Percentiles rank a stretch among this genome's conserved stretches.
phyloP scores from a whole-genome alignment of 805 yeast species.

The Millerago galiae region DNA sequence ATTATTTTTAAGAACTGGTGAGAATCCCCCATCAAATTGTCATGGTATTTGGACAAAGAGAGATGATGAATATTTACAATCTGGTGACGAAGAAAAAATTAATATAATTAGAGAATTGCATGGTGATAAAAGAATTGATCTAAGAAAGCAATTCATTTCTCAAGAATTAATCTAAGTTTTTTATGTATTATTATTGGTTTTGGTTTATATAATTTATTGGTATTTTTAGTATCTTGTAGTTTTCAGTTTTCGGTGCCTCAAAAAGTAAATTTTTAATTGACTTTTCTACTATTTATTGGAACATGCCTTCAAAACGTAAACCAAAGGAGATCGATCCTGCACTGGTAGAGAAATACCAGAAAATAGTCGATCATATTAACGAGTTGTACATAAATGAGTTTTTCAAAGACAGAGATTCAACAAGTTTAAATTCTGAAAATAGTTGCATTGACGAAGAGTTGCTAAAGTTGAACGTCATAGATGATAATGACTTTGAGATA shows the following conservation, averaged over 20 bases:
- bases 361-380: neutral
- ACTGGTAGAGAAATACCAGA: slow-evolving; percentile 1
- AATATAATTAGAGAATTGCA: slow-evolving; percentile 31
- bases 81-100: slow-evolving; percentile 29
- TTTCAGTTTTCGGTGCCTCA: no score
- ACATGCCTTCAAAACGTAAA: neutral
- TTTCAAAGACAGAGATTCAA: slow-evolving; percentile 1
- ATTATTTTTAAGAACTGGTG: slow-evolving; percentile 32
- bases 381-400: slow-evolving; percentile 1
- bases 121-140: slow-evolving; percentile 34
- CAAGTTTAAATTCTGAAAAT: neutral
- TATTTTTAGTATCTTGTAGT: no score
- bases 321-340: slow-evolving; percentile 5
- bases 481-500: slow-evolving; percentile 39
- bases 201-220: neutral
- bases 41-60: slow-evolving; percentile 42
- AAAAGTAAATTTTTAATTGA: no score
- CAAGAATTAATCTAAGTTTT: slow-evolving; percentile 26
- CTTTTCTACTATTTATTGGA: neutral
- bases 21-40: slow-evolving; percentile 36
- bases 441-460: slow-evolving; percentile 4
- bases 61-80: slow-evolving; percentile 33
- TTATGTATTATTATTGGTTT: neutral
- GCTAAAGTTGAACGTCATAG: neutral
- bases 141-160: slow-evolving; percentile 34